Conservation (phyloP, 2,329 filamentous ascomycete genomes). For the Ilyonectria mors-panacis region DNA sequence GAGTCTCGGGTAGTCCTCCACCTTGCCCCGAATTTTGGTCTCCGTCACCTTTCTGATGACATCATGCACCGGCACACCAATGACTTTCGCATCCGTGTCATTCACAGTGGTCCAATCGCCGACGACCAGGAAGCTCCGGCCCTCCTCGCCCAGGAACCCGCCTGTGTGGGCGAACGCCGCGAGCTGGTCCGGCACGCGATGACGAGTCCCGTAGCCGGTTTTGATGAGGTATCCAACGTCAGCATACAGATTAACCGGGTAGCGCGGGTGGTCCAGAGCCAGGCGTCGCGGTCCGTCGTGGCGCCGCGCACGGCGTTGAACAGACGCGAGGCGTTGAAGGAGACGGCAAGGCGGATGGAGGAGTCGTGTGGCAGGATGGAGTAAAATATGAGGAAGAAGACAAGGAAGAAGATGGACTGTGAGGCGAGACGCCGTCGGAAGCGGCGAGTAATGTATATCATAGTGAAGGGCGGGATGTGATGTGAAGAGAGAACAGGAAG, state of each 20-base stretch:
- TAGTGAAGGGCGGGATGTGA: constrained; percentile 19
- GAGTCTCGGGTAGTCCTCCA: constrained; percentile 53
- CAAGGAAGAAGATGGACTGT: constrained; percentile 40
- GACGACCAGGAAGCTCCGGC: constrained; percentile 63
- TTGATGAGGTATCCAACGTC: constrained; percentile 69
- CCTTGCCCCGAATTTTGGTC: constrained; percentile 47
- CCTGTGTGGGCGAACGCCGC: constrained; percentile 56
- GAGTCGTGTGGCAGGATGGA: constrained; percentile 53
- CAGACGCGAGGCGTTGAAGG: constrained; percentile 53
- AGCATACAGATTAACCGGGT: constrained; percentile 60
- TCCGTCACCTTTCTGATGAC: constrained; percentile 57
- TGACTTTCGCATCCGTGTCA: constrained; percentile 49
- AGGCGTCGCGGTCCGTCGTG: constrained; percentile 55
- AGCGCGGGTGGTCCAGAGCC: constrained; percentile 56
- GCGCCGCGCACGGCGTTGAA: constrained; percentile 49
- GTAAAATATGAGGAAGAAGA: constrained; percentile 47
- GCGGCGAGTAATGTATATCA: constrained; percentile 48
- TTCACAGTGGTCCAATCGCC: constrained; percentile 64
- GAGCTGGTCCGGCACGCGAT: constrained; percentile 63
- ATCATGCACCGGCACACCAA: constrained; percentile 58
- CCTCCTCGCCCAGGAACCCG: constrained; percentile 54
- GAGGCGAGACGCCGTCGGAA: constrained; percentile 49
- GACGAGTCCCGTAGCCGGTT: constrained; percentile 69
- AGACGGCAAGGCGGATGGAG: constrained; percentile 51
- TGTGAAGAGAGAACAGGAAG: constrained; percentile 9